Conservation (phyloP, 2,329 filamentous ascomycete species). For the Byssoonygena ceratinophila region DNA sequence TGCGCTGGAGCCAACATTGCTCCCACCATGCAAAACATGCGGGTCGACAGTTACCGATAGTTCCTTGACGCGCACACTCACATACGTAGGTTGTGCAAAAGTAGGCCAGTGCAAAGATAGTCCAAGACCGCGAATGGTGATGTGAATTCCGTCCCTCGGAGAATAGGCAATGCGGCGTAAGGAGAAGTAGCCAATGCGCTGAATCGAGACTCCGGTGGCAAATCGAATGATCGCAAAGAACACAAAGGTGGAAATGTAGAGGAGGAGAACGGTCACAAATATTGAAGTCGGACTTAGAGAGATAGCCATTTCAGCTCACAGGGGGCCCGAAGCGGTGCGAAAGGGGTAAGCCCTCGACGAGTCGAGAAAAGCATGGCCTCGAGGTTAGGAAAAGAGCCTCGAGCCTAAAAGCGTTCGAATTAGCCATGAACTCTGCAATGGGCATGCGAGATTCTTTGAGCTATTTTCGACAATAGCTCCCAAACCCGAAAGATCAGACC, state of each 20-base stretch:
- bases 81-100: constrained; percentile 93
- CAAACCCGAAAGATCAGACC: neutral
- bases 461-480: neutral
- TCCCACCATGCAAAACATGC: constrained; percentile 36
- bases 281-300: constrained; percentile 60
- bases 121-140: constrained; percentile 82
- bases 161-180: constrained; percentile 83
- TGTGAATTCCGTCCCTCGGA: constrained; percentile 73
- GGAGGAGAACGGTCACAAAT: constrained; percentile 70
- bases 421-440: neutral
- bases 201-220: constrained; percentile 86
- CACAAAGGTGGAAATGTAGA: constrained; percentile 86
- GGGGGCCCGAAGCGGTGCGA: constrained; percentile 9
- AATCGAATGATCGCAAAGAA: constrained; percentile 88
- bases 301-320: constrained; percentile 32
- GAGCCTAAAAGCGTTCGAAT: constrained; percentile 9
- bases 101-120: constrained; percentile 85
- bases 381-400: constrained; percentile 14
- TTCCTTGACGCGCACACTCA: constrained; percentile 80
- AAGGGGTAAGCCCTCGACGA: constrained; percentile 11
- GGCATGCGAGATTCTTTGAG: neutral
- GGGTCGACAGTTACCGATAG: constrained; percentile 74
- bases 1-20: constrained; percentile 11
- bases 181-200: constrained; percentile 86
- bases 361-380: constrained; percentile 11